Percentiles rank a stretch among this genome's conserved stretches.
Conservation (phyloP, 495 filamentous ascomycete species). For the Evansstolkia leycettana region DNA sequence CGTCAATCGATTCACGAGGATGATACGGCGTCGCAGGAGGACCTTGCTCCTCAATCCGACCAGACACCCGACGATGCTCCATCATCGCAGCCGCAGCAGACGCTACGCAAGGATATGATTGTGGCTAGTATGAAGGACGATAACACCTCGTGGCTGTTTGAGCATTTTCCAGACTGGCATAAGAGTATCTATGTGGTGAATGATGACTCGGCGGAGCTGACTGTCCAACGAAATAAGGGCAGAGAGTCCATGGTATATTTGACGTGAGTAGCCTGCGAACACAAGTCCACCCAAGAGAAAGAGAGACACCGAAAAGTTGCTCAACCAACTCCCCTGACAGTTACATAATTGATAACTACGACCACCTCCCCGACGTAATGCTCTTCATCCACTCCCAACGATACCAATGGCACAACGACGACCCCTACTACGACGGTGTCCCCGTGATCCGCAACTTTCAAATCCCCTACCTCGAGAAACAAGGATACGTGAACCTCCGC, state of each 20-base stretch:
- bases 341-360: constrained; percentile 57
- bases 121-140: constrained; percentile 40
- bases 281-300: background rate
- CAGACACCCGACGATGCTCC: constrained; percentile 10
- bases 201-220: constrained; percentile 30
- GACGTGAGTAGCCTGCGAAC: constrained; percentile 35
- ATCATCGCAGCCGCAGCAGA: constrained; percentile 11
- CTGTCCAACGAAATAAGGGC: constrained; percentile 40
- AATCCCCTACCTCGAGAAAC: constrained; percentile 37
- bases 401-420: constrained; percentile 53
- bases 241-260: constrained; percentile 48
- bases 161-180: constrained; percentile 34
- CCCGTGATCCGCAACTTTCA: constrained; percentile 41
- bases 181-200: constrained; percentile 43
- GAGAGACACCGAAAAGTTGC: background rate
- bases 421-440: constrained; percentile 36
- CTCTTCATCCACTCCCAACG: constrained; percentile 51
- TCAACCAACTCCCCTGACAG: constrained; percentile 11
- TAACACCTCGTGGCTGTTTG: constrained; percentile 43
- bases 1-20: background rate
- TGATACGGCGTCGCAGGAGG: constrained; percentile 5
- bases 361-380: constrained; percentile 42
- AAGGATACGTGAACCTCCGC: constrained; percentile 54
- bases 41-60: background rate
- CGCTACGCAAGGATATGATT: constrained; percentile 36